phyloP scores from a whole-genome alignment of 116 monocot genomes.

The Cymodocea nodosa region DNA sequence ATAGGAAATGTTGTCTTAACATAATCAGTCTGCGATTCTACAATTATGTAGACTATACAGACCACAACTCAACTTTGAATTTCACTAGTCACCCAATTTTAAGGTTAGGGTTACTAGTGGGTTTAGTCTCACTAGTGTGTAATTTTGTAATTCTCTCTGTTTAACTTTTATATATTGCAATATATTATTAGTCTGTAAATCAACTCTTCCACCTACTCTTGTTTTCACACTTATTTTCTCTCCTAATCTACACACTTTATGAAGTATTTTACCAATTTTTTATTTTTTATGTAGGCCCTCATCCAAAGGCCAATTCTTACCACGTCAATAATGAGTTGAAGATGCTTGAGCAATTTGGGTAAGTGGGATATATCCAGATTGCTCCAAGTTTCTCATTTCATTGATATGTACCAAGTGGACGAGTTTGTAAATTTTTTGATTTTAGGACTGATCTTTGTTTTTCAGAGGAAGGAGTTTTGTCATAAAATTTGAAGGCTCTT shows the following conservation, averaged over 20 bases:
- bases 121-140: no score
- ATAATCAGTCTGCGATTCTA: no score
- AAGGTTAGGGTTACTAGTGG: no score
- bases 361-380: conserved; percentile 6
- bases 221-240: neutral
- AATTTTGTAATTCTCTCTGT: no score
- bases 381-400: neutral
- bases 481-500: conserved; percentile 78
- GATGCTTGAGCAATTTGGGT: conserved; percentile 97
- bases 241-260: no score
- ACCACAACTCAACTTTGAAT: no score
- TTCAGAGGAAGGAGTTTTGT: conserved; percentile 76
- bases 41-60: no score
- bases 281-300: conserved; percentile 47
- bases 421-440: neutral
- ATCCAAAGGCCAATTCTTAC: conserved; percentile 68
- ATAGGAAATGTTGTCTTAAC: no score
- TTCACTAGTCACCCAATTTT: no score
- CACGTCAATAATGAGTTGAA: conserved; percentile 83
- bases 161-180: no score
- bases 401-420: neutral
- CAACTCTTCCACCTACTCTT: neutral
- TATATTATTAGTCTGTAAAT: neutral
- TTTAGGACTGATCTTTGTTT: conserved; percentile 1
- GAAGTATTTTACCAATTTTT: neutral